These are phyloP conservation scores for Neolecta irregularis DNA, from an alignment of 1,139 yeast species.

Conservation along the genomic window DNA sequence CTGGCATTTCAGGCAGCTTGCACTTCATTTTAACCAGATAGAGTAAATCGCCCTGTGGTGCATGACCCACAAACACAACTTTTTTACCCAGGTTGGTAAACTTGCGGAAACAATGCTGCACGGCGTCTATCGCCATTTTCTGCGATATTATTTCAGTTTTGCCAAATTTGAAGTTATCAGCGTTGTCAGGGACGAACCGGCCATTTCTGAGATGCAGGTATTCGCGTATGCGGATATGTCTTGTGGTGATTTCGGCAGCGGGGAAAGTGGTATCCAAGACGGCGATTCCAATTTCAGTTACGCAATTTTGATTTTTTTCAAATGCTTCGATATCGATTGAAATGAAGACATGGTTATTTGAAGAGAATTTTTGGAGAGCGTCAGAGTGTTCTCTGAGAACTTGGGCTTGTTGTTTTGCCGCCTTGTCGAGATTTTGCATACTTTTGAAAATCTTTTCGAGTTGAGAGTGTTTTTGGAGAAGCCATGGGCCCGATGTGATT, in stretches of 20 bases:
- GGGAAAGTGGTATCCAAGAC: not conserved
- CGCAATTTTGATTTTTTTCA: slow-evolving; percentile 2
- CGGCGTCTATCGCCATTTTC: slow-evolving; percentile 27
- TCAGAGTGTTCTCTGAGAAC: too few species aligned
- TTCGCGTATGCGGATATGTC: slow-evolving; percentile 42
- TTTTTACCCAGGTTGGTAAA: too few species aligned
- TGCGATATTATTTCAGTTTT: slow-evolving; percentile 32
- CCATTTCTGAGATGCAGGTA: slow-evolving; percentile 33
- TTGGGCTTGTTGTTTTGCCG: too few species aligned
- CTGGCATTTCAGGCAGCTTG: slow-evolving; percentile 25
- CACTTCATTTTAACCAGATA: slow-evolving; percentile 37
- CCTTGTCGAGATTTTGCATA: too few species aligned
- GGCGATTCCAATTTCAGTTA: slow-evolving; percentile 3
- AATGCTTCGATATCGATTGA: slow-evolving; percentile 5
- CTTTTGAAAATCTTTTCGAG: too few species aligned
- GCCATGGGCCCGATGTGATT: too few species aligned
- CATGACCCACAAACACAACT: slow-evolving; percentile 47
- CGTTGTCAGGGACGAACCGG: slow-evolving; percentile 42
- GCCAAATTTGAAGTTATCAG: slow-evolving; percentile 39
- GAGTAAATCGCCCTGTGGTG: slow-evolving; percentile 40
- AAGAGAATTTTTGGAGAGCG: too few species aligned
- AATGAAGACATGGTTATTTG: slow-evolving; percentile 1
- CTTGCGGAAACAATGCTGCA: slow-evolving; percentile 30
- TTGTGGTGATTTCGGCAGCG: not conserved
- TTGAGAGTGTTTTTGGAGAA: too few species aligned